Evolutionary conservation across 75 land plant species (phyloP), one percentile per base, ranked within the genome.

Genomic region (Pinus tabuliformis): DNA sequence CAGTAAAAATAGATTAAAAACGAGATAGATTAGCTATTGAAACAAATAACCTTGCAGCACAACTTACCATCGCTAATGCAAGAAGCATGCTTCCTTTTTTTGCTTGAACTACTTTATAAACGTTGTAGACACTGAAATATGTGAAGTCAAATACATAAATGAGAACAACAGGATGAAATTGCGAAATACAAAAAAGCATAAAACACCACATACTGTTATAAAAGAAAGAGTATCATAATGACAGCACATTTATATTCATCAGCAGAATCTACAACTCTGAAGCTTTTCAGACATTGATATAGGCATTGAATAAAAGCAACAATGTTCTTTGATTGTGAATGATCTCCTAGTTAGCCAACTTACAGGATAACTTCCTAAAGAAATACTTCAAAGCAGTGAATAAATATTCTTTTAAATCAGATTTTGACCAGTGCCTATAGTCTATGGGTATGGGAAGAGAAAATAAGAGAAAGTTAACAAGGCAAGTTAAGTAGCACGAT

Each of bases 11-110:
- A 68, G 22, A 37, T 36, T 9, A 66, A 66, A 66, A 18, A 9
- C 11, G 11, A 39, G 0, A 36, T n/a, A 39, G 20, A 33, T 26
- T 42, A 52, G 1, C 39, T 36, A 72, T 72, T 6, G 13, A 63
- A 60, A 63, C 6, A 59, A 60, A 16, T 22, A 39, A 42, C 14
- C 42, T 61, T 33, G 26, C 37, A 15, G 58, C 59, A 37, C 17
- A 22, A 80, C 45, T 78, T 87, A 97, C 99, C 99, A 97, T 97
- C 72, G 99, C 99, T 76, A 97, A 82, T 57, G 99, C 99, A 70
- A 79, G 62, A 52, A 86, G 72, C 92, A 97, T 92, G 82, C 85
- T 97, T 82, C 98, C 89, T 73, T 86, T 88, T 75, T 91, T 89
- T 74, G 88, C 83, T 79, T 82, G 80, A 62, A 97, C 95, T 62